Evolutionary conservation across 768 basidiomycete genomes (phyloP).

Genomic region (Termitomyces sp.): DNA sequence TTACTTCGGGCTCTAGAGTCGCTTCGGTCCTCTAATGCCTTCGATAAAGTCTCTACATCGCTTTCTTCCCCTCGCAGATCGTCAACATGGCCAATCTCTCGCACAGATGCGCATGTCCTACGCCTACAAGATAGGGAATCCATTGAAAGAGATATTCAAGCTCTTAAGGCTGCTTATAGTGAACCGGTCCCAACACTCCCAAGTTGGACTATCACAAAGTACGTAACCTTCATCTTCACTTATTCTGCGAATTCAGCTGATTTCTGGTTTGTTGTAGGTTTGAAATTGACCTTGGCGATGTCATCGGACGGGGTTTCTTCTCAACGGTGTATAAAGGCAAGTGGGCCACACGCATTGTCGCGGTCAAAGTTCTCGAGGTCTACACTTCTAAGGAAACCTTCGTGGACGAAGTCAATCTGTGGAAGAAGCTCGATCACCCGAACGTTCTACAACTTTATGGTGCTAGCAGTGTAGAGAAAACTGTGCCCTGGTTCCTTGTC

Average conservation of each 20-base stretch:
- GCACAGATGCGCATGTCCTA: background rate
- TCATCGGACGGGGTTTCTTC: constrained; percentile 72
- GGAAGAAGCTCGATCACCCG: constrained; percentile 67
- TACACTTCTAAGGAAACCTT: constrained; percentile 55
- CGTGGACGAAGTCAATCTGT: constrained; percentile 65
- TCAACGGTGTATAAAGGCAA: constrained; percentile 71
- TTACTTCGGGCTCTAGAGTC: constrained; percentile 44
- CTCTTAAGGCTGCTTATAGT: constrained; percentile 1
- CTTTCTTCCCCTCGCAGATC: constrained; percentile 1
- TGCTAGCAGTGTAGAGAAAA: constrained; percentile 64
- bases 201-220: constrained; percentile 74
- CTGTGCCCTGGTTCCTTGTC: constrained; percentile 77
- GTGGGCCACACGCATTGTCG: constrained; percentile 62
- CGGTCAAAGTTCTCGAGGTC: constrained; percentile 66
- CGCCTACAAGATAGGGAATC: constrained; percentile 1
- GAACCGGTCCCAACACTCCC: constrained; percentile 37
- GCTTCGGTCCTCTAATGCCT: constrained; percentile 4
- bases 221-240: constrained; percentile 7
- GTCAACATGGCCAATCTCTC: constrained; percentile 11
- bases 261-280: constrained; percentile 34
- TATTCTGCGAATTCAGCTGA: background rate
- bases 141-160: constrained; percentile 6
- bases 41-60: constrained; percentile 4
- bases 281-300: constrained; percentile 67
- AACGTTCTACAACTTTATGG: constrained; percentile 74